Conservation (phyloP, 495 filamentous ascomycete genomes). For the Podospora anserina region DNA sequence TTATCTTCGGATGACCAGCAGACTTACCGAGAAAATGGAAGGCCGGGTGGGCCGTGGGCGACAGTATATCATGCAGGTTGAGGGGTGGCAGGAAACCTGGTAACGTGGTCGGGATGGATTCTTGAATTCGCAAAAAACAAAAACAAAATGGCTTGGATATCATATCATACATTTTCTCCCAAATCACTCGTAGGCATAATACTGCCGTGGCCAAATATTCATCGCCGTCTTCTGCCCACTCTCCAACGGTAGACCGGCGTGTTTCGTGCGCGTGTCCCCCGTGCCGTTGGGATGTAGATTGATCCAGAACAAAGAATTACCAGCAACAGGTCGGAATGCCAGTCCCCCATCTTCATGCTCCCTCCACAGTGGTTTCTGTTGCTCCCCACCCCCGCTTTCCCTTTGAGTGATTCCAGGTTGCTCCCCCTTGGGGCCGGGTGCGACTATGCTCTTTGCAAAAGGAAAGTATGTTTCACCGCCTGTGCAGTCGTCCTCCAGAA, state of each 20-base stretch:
- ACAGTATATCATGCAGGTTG: background rate
- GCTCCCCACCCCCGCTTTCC: slow-evolving; percentile 2
- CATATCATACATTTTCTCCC: background rate
- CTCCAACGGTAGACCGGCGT: slow-evolving; percentile 49
- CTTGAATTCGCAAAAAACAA: background rate
- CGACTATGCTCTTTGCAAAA: slow-evolving; percentile 31
- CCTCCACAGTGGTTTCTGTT: slow-evolving; percentile 36
- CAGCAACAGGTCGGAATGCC: slow-evolving; percentile 48
- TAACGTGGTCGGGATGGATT: background rate
- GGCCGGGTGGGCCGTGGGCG: background rate
- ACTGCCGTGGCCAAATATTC: slow-evolving; percentile 55
- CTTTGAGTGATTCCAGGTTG: slow-evolving; percentile 1
- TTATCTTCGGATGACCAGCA: background rate
- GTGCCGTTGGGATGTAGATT: slow-evolving; percentile 49
- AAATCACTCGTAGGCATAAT: slow-evolving; percentile 24
- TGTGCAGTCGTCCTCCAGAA: slow-evolving; percentile 41
- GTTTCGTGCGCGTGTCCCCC: slow-evolving; percentile 46
- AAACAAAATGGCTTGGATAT: background rate
- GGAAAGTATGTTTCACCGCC: slow-evolving; percentile 51
- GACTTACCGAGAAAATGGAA: background rate
- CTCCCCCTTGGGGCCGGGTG: slow-evolving; percentile 22
- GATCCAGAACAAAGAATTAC: slow-evolving; percentile 55
- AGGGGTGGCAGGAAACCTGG: background rate
- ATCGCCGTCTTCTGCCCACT: slow-evolving; percentile 51
- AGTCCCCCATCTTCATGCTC: slow-evolving; percentile 49